These are phyloP conservation scores for Coemansia sp. DNA, from an alignment of 192 early-diverging fungal genomes.

Conservation along the genomic window DNA sequence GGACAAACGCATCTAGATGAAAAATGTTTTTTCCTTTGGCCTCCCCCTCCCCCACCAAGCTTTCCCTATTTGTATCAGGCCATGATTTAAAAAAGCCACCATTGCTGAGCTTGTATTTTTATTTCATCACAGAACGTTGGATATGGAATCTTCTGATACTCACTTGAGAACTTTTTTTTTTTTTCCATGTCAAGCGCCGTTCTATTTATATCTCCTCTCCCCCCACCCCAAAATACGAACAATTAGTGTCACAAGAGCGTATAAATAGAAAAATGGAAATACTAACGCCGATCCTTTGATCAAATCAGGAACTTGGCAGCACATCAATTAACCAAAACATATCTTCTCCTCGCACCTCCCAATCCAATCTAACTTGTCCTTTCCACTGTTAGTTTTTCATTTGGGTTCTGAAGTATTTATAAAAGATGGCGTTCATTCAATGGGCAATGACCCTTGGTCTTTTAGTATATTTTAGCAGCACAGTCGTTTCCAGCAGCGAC, in stretches of 20 bases:
- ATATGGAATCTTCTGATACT: neutral
- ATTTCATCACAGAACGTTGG: neutral
- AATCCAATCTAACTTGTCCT: no score
- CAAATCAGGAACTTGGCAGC: neutral
- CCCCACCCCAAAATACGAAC: neutral
- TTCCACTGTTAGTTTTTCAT: no score
- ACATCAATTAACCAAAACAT: no score
- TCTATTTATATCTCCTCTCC: neutral
- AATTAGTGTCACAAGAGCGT: neutral
- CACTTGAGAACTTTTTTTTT: neutral
- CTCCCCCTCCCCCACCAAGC: no score
- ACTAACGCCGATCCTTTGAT: neutral
- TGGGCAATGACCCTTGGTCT: neutral
- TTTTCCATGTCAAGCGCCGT: neutral
- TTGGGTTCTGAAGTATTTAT: no score
- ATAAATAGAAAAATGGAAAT: neutral
- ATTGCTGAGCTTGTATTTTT: neutral
- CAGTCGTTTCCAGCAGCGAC: neutral
- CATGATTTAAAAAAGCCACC: neutral
- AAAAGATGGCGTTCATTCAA: conserved; percentile 2
- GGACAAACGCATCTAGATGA: neutral
- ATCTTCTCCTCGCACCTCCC: no score
- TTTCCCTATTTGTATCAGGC: neutral
- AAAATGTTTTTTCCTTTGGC: neutral
- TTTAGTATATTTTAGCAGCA: neutral